Evolutionary conservation across 371 early-diverging fungal species (phyloP), one percentile per base, ranked within the genome.

Genomic region (Mucor plumbeus): DNA sequence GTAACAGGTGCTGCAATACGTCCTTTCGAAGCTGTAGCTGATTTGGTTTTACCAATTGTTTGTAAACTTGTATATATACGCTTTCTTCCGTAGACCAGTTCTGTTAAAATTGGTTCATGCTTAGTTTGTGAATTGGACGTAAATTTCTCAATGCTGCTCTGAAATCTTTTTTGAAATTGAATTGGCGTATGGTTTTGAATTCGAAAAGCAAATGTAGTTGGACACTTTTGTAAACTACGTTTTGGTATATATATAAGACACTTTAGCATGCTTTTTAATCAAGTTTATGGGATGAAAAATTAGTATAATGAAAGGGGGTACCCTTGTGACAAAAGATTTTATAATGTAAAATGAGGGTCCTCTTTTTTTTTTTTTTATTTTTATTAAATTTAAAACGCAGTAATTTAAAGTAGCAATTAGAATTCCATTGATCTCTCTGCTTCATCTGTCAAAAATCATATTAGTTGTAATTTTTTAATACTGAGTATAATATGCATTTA

Each of bases 21-120:
- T 36, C 68, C 58, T 53, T 78, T 79, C 0, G 83, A 76, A 17
- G 71, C 70, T 0, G 81, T 82, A 1, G 78, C 75, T n/a, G 85
- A 67, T 36, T 79, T 81, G 14, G 69, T 63, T 59, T 80, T 82
- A 6, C 77, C 77, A 56, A 80, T 80, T 6, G 82, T 83, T 34
- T 79, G 78, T 39, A 85, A 63, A 15, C 78, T 78, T 1, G 85
- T 85, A 59, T 85, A 88, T 38, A 84, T 81, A 31, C 88, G 79
- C 33, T 84, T 81, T 54, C 88, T 73, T 4, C 88, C 88, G 66
- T 84, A 83, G 1, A 85, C 75, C 59, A 76, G 72, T 67, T 88
- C 88, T 13, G 81, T 83, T 59, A 85, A 67, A 11, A 85, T 70
- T 15, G 80, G 57, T 7, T 55, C 55, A 15, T 15, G 34, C 35